These are phyloP conservation scores for Colletotrichum salicis DNA, from an alignment of 2,329 filamentous ascomycete species.

Conservation along the genomic window DNA sequence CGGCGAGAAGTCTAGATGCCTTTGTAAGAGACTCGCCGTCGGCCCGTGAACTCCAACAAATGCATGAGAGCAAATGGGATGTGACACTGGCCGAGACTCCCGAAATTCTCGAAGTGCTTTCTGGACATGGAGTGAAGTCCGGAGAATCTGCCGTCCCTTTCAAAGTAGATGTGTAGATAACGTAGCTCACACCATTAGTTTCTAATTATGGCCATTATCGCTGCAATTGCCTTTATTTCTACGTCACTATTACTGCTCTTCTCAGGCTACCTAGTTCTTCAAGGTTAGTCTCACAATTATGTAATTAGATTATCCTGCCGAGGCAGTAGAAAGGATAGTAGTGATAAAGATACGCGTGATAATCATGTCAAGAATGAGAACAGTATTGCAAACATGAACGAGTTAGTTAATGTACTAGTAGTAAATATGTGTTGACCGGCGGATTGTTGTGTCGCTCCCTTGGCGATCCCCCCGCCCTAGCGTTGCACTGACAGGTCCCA, in stretches of 20 bases:
- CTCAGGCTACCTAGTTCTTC: neutral
- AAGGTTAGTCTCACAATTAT: too few relatives aligned
- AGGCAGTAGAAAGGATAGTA: too few relatives aligned
- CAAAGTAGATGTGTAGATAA: conserved; percentile 2
- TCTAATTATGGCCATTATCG: fast-evolving
- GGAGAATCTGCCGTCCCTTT: neutral
- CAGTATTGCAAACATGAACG: too few relatives aligned
- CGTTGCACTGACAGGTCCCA: neutral
- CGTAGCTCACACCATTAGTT: neutral
- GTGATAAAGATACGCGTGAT: neutral
- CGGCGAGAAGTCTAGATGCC: conserved; percentile 39
- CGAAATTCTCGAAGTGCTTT: neutral
- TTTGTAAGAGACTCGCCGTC: conserved; percentile 43
- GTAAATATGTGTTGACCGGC: too few relatives aligned
- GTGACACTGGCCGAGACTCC: conserved; percentile 36
- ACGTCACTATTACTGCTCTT: too few relatives aligned
- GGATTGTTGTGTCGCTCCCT: too few relatives aligned
- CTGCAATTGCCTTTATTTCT: too few relatives aligned
- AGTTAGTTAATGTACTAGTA: too few relatives aligned
- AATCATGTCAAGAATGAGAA: neutral
- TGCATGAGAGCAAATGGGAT: conserved; percentile 47
- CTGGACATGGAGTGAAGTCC: neutral
- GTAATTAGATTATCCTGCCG: too few relatives aligned
- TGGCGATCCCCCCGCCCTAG: neutral
- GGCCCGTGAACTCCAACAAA: conserved; percentile 42